Conservation (phyloP, 2,329 filamentous ascomycete genomes). For the Lojkania enalia region DNA sequence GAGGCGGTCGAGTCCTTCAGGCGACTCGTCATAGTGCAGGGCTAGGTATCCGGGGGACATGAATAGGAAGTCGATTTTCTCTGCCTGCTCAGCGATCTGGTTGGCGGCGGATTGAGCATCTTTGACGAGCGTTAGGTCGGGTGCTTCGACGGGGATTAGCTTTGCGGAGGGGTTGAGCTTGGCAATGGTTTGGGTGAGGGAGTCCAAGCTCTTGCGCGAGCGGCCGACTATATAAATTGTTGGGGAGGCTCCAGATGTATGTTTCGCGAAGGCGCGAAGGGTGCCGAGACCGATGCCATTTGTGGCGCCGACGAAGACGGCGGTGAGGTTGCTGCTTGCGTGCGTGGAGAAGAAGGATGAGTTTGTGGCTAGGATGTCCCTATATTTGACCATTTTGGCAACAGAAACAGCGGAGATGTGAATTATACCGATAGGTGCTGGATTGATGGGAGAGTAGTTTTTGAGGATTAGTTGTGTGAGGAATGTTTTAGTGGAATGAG, state of each 20-base stretch:
- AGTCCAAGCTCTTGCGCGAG: constrained; percentile 4
- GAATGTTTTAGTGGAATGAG: neutral
- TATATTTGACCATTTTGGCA: constrained; percentile 17
- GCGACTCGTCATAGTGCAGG: constrained; percentile 48
- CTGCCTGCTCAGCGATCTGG: constrained; percentile 6
- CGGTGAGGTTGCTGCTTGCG: constrained; percentile 8
- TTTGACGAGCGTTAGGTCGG: constrained; percentile 16
- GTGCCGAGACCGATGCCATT: constrained; percentile 19
- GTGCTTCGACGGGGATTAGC: constrained; percentile 14
- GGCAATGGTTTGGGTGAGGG: constrained; percentile 1
- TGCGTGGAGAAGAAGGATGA: constrained; percentile 8
- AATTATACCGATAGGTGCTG: too few relatives aligned
- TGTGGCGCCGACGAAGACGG: constrained; percentile 22
- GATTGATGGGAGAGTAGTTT: too few relatives aligned
- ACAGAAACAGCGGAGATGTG: too few relatives aligned
- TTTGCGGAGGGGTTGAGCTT: constrained; percentile 13
- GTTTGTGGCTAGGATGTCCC: constrained; percentile 10
- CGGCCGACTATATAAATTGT: constrained; percentile 16
- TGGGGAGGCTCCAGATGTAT: constrained; percentile 13
- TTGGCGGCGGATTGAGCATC: constrained; percentile 14
- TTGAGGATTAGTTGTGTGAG: neutral
- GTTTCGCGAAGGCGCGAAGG: constrained; percentile 13
- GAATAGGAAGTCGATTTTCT: constrained; percentile 14
- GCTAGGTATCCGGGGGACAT: constrained; percentile 15
- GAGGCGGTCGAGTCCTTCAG: constrained; percentile 60